Evolutionary conservation across 2,329 filamentous ascomycete genomes (phyloP), one percentile per base, ranked within the genome.

Genomic region (Aspergillus novofumigatus): DNA sequence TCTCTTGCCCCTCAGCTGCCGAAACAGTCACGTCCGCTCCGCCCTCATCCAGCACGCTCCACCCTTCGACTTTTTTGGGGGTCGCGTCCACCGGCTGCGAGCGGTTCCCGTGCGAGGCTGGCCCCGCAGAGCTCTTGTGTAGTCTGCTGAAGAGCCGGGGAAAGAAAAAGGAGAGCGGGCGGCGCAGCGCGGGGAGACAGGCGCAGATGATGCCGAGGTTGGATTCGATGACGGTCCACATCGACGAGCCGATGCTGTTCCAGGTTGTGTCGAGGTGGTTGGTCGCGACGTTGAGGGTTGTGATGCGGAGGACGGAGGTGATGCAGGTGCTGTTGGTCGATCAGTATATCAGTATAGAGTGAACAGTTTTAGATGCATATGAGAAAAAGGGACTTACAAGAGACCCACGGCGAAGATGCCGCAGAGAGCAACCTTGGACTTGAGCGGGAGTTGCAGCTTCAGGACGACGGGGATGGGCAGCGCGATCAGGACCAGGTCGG

Each of bases 361-460:
- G 7, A 1, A 6, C 23, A 26, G 25, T 26, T 26, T 26, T 38
- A 3, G 17, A 28, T 8, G 28, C 7, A 35, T 3, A 6, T 21
- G 41, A 14, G 44, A n/a, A n/a, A n/a, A n/a, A n/a, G 14, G 14
- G 4, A 68, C 72, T 63, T 61, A 76, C 73, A 71, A 78, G 62
- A 51, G 64, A 23, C 63, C 63, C 29, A 65, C 45, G 10, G 62
- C 62, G 55, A 64, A 64, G n/a, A 65, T 56, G n/a, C 54, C 52
- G 48, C 59, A 63, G 38, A 87, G 75, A 1, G 81, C 82, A 11
- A 81, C 66, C 55, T 83, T 83, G 53, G 83, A 80, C 6, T 72
- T 74, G 9, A 57, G 23, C 5, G 66, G 65, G 20, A 75, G 58
- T n/a, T 69, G 68, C 23, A 72, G 63, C 6, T 62, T 64, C 54